phyloP scores from a whole-genome alignment of 345 rosid species.

The Citrus hindsii region DNA sequence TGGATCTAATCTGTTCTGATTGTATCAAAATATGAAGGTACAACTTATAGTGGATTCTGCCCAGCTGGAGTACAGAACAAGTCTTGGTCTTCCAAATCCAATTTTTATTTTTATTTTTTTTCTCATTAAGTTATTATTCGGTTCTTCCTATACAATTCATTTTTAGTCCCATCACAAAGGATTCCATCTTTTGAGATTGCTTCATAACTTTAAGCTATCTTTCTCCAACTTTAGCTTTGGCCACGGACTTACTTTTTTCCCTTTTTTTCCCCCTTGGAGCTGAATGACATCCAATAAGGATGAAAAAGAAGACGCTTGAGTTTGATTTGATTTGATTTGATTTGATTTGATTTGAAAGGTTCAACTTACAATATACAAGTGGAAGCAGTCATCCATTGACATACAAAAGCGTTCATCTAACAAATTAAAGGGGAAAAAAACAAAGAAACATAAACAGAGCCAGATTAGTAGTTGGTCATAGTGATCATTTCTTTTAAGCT shows the following conservation, averaged over 20 bases:
- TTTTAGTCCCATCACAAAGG: background rate
- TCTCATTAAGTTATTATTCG: background rate
- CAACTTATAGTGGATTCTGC: background rate
- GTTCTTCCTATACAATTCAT: background rate
- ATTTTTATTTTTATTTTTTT: no score
- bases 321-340: background rate
- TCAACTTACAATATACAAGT: background rate
- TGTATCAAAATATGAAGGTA: background rate
- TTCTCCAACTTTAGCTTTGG: background rate
- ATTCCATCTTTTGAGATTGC: conserved; percentile 3
- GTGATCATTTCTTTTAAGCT: background rate
- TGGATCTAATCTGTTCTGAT: background rate
- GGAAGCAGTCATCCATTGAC: background rate
- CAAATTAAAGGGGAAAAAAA: background rate
- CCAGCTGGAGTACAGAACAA: background rate
- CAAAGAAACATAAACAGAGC: background rate
- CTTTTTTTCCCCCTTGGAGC: background rate
- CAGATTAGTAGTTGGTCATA: background rate
- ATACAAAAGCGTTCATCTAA: background rate
- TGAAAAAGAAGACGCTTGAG: background rate
- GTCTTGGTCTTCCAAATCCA: background rate
- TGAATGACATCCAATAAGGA: background rate
- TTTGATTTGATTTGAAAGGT: background rate
- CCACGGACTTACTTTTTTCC: no score
- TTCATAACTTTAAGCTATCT: background rate